Conservation (phyloP, 805 yeast species). For the Cyberlindnera amylophila region DNA sequence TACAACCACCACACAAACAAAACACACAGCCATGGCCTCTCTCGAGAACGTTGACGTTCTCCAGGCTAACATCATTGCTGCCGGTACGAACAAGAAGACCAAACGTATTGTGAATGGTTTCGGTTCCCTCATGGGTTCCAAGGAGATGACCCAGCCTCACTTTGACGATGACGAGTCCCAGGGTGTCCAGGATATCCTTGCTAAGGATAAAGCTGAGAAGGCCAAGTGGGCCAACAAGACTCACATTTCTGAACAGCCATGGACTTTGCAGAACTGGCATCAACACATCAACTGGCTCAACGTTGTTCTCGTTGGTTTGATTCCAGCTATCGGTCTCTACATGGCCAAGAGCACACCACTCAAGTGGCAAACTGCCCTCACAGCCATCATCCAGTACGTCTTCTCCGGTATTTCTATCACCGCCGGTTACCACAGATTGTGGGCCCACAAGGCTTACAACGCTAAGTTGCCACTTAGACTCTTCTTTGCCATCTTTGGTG, state of each 20-base stretch:
- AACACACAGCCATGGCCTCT: slow-evolving; percentile 6
- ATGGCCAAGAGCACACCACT: slow-evolving; percentile 46
- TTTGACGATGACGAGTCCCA: slow-evolving; percentile 51
- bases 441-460: slow-evolving; percentile 74
- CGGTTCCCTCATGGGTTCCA: slow-evolving; percentile 79
- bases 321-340: slow-evolving; percentile 55
- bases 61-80: slow-evolving; percentile 73
- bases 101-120: slow-evolving; percentile 78
- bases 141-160: slow-evolving; percentile 61
- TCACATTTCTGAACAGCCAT: slow-evolving; percentile 76
- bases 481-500: slow-evolving; percentile 74
- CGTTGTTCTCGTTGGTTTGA: slow-evolving; percentile 53
- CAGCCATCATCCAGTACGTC: slow-evolving; percentile 47
- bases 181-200: slow-evolving; percentile 40
- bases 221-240: slow-evolving; percentile 35
- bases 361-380: slow-evolving; percentile 27
- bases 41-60: slow-evolving; percentile 51
- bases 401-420: slow-evolving; percentile 74
- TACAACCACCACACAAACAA: neutral
- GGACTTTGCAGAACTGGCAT: slow-evolving; percentile 72
- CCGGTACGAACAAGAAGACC: slow-evolving; percentile 70
- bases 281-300: slow-evolving; percentile 79
- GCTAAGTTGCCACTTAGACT: slow-evolving; percentile 58
- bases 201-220: slow-evolving; percentile 39
- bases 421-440: slow-evolving; percentile 80